Percentiles rank a stretch among this genome's conserved stretches.
Evolutionary conservation across 2,329 filamentous ascomycete genomes (phyloP).

Genomic region (Dryadomyces sulphureus): DNA sequence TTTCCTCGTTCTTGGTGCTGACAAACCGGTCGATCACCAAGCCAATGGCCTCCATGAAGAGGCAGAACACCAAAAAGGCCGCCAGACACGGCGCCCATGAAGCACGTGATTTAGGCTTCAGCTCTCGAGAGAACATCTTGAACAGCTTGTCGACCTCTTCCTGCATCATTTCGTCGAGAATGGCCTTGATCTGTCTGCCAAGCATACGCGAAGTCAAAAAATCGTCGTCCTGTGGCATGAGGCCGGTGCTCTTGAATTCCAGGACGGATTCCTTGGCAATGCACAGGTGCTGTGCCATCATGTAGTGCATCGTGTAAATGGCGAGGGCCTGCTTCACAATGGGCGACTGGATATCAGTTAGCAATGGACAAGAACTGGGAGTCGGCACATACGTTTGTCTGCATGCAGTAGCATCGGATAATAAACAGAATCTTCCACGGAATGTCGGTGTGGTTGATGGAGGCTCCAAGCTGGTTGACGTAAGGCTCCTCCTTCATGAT

Average conservation of each 20-base stretch:
- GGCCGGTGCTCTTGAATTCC: conserved; percentile 24
- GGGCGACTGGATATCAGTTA: conserved; percentile 18
- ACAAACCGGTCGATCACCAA: conserved; percentile 36
- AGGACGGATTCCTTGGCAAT: conserved; percentile 29
- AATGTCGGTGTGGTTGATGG: conserved; percentile 25
- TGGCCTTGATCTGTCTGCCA: conserved; percentile 39
- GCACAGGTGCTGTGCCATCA: conserved; percentile 39
- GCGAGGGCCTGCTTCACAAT: conserved; percentile 38
- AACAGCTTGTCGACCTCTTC: conserved; percentile 37
- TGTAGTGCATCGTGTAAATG: conserved; percentile 42
- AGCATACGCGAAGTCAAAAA: conserved; percentile 38
- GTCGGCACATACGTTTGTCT: conserved; percentile 24
- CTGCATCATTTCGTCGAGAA: conserved; percentile 39
- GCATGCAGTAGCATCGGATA: conserved; percentile 30
- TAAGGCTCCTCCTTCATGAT: conserved; percentile 32
- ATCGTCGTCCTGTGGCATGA: conserved; percentile 27
- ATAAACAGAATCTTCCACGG: conserved; percentile 31
- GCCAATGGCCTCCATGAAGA: conserved; percentile 45
- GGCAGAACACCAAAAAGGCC: conserved; percentile 39
- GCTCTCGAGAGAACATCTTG: conserved; percentile 33
- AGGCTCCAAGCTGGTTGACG: conserved; percentile 34
- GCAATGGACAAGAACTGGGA: neutral
- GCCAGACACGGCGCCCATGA: conserved; percentile 44
- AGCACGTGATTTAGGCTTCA: conserved; percentile 36
- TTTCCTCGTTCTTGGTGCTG: conserved; percentile 34